phyloP scores from a whole-genome alignment of 2,329 filamentous ascomycete species.

The Scorias spongiosa region DNA sequence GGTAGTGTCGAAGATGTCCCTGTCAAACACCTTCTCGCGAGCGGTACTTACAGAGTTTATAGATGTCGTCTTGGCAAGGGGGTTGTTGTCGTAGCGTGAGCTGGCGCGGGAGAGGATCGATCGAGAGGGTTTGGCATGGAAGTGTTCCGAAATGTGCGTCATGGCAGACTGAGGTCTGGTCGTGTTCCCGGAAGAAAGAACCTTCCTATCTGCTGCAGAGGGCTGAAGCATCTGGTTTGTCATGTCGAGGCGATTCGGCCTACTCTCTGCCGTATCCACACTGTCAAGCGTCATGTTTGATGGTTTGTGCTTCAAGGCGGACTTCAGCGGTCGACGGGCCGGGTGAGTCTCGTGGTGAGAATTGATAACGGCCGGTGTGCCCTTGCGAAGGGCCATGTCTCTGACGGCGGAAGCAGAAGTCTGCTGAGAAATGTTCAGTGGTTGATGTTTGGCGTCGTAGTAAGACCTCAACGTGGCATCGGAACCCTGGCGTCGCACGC shows the following conservation, averaged over 20 bases:
- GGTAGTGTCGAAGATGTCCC: conserved; percentile 28
- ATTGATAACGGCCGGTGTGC: conserved; percentile 13
- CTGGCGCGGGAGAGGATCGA: conserved; percentile 1
- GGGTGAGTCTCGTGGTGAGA: conserved; percentile 7
- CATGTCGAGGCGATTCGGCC: conserved; percentile 25
- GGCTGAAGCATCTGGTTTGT: conserved; percentile 26
- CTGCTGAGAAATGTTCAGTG: conserved; percentile 28
- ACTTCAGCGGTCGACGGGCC: conserved; percentile 4
- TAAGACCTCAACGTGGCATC: conserved; percentile 27
- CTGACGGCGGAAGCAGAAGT: conserved; percentile 29
- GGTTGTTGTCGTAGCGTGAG: conserved; percentile 2
- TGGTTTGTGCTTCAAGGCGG: conserved; percentile 10
- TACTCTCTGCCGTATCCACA: conserved; percentile 9
- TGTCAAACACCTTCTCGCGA: conserved; percentile 15
- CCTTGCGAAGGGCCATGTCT: conserved; percentile 28
- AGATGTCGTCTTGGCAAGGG: conserved; percentile 1
- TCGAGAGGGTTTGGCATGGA: neutral
- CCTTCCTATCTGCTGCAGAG: conserved; percentile 9
- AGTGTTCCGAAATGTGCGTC: conserved; percentile 22
- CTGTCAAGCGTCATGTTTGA: conserved; percentile 12
- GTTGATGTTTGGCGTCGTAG: conserved; percentile 27
- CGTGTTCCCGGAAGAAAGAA: conserved; percentile 25
- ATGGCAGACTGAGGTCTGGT: conserved; percentile 26
- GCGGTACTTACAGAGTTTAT: conserved; percentile 1
- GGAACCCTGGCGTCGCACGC: conserved; percentile 17